Percentiles rank a stretch among this genome's conserved stretches.
Conservation (phyloP, 495 filamentous ascomycete genomes). For the Hypoxylon crocopeplum region DNA sequence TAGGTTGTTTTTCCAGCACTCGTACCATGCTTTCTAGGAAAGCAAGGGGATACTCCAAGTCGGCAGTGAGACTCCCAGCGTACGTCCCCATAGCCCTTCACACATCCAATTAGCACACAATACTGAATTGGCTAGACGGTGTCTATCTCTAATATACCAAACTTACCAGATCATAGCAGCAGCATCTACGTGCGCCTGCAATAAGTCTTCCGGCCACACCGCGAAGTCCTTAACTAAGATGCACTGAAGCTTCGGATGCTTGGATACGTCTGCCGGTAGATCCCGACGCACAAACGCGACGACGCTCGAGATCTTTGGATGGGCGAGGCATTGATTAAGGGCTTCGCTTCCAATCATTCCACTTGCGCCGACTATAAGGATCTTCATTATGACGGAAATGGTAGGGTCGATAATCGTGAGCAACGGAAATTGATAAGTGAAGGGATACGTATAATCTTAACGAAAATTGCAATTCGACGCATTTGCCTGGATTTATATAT, state of each 20-base stretch:
- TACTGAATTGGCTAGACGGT: too few species aligned
- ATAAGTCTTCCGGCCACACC: conserved; percentile 30
- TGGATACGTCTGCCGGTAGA: conserved; percentile 20
- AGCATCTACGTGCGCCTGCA: conserved; percentile 28
- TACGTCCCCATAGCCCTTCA: conserved; percentile 31
- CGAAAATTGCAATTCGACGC: too few species aligned
- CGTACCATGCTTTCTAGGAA: conserved; percentile 23
- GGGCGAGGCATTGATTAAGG: conserved; percentile 26
- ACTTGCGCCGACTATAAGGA: conserved; percentile 37
- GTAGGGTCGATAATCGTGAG: too few species aligned
- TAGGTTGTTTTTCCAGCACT: conserved; percentile 1
- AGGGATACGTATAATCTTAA: neutral
- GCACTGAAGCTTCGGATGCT: conserved; percentile 31
- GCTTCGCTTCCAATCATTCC: conserved; percentile 34
- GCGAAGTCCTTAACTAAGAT: conserved; percentile 33
- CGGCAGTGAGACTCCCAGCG: conserved; percentile 14
- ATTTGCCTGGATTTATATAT: neutral
- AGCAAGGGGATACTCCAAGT: conserved; percentile 26
- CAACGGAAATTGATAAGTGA: neutral
- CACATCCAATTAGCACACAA: neutral
- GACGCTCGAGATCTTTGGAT: conserved; percentile 33
- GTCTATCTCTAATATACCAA: neutral
- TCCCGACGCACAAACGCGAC: conserved; percentile 31
- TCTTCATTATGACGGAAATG: conserved; percentile 25
- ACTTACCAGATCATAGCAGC: conserved; percentile 37